Percentiles rank a stretch among this genome's conserved stretches.
Conservation (phyloP, 2,329 filamentous ascomycete genomes). For the Sporothrix humicola region DNA sequence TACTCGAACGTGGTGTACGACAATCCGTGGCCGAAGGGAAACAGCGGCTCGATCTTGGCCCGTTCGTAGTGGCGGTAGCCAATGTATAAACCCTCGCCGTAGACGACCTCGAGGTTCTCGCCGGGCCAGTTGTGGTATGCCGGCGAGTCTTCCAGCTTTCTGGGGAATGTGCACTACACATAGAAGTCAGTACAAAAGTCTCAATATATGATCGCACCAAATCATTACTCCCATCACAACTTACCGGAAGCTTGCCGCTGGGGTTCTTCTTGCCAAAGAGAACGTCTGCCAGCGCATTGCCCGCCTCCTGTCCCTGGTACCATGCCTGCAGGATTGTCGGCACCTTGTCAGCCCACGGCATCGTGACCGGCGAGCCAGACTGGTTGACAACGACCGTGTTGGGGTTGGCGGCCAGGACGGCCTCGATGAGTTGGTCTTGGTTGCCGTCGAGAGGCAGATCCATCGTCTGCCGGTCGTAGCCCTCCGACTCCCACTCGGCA, state of each 20-base stretch:
- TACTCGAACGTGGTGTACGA: conserved; percentile 75
- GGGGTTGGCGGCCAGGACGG: conserved; percentile 66
- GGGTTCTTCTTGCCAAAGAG: conserved; percentile 68
- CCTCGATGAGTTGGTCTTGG: conserved; percentile 68
- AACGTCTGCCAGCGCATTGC: conserved; percentile 70
- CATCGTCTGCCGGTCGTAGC: conserved; percentile 69
- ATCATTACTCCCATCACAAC: conserved; percentile 33
- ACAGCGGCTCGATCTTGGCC: conserved; percentile 63
- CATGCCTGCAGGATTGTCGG: conserved; percentile 72
- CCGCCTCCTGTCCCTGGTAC: conserved; percentile 73
- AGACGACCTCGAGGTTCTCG: conserved; percentile 70
- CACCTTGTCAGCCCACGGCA: conserved; percentile 71
- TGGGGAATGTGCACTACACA: conserved; percentile 69
- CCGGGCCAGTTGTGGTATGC: conserved; percentile 76
- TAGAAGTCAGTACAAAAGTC: neutral
- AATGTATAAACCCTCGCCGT: conserved; percentile 75
- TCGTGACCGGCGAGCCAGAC: conserved; percentile 69
- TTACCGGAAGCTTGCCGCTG: conserved; percentile 69
- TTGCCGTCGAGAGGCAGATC: conserved; percentile 61
- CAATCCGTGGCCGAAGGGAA: conserved; percentile 75
- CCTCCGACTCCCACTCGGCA: conserved; percentile 77
- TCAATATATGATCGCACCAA: neutral
- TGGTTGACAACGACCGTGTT: conserved; percentile 72
- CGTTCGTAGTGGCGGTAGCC: conserved; percentile 77
- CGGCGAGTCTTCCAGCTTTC: conserved; percentile 67